These are phyloP conservation scores for Xylaria bambusicola DNA, from an alignment of 495 filamentous ascomycete genomes.

Conservation along the genomic window DNA sequence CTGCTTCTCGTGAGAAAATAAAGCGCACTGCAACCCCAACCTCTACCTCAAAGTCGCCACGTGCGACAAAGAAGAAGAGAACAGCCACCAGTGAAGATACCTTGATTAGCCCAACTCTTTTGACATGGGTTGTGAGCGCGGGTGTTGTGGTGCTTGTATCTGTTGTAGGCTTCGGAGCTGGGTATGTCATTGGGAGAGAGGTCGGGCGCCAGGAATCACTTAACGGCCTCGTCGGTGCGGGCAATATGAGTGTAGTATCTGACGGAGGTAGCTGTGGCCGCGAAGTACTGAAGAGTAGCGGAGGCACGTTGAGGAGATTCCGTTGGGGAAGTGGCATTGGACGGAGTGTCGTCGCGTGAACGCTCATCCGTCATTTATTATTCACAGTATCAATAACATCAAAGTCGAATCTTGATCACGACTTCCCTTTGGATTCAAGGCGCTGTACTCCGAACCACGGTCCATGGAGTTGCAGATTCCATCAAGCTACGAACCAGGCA, in stretches of 20 bases:
- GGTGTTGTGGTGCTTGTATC: conserved; percentile 90
- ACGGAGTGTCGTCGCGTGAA: conserved; percentile 44
- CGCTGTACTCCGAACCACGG: no score
- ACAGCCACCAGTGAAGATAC: conserved; percentile 36
- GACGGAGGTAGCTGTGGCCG: conserved; percentile 41
- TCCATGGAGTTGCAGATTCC: no score
- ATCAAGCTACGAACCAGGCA: no score
- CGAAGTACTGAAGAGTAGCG: conserved; percentile 42
- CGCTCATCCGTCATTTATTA: not conserved
- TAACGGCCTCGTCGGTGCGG: conserved; percentile 34
- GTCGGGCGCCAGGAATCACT: conserved; percentile 67
- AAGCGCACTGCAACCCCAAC: conserved; percentile 52
- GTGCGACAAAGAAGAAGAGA: conserved; percentile 59
- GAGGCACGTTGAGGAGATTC: conserved; percentile 46
- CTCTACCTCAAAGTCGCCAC: conserved; percentile 33
- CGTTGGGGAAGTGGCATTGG: conserved; percentile 48
- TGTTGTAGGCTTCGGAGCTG: conserved; percentile 90
- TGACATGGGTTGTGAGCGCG: conserved; percentile 90
- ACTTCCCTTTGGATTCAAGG: no score
- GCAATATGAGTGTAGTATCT: conserved; percentile 40
- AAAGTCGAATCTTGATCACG: no score
- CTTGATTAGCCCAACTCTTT: conserved; percentile 67
- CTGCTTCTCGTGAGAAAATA: conserved; percentile 45
- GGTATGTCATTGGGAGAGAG: conserved; percentile 84
- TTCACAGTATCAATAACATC: not conserved